Base-by-base conservation (phyloP, 352 stramenopile species). In the Pythium brachiatum region DNA sequence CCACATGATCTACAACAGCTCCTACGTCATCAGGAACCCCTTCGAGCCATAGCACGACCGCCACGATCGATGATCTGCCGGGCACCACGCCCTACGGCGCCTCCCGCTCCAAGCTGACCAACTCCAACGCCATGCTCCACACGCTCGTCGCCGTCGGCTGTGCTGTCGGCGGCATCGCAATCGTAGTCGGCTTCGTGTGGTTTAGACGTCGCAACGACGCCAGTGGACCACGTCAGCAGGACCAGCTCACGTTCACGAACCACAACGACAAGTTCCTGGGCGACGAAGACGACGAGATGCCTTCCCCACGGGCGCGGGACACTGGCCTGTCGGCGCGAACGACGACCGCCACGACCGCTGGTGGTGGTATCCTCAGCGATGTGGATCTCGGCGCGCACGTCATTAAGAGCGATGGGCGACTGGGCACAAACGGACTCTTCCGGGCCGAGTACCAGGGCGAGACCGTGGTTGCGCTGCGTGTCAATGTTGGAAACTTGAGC, bases 401-500 rank as follows among this genome's bases (percentile, higher is more conserved):
- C 1, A 52, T 71, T 21, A 51, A 11, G n/a, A 26, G 27, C 15
- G 64, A 71, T 18, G n/a, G 38, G 16, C 54, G 47, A 6, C 57
- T 71, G 7, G 64, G 64, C 7, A 29, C 46, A 6, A 71, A 67
- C 31, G 58, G 58, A 2, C 53, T 93, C 38, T 89, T 77, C 70
- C 70, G 53, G n/a, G 57, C 50, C 16, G 58, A 67, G 18, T 60
- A 64, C 29, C 57, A 51, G 13, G 53, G 64, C 9, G 57, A 60
- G 16, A 47, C 32, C 4, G 64, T 91, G 23, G 81, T 88, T 7
- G 79, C 72, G 38, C 64, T 91, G 5, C 78, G 76, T 34, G 72
- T 93, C n/a, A 43, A 71, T 38, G 31, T 69, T 13, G 39, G 41
- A 25, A 53, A 55, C 21, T 18, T 68, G 64, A 15, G 21, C 6